Evolutionary conservation across 2,329 filamentous ascomycete genomes (phyloP), one percentile per base, ranked within the genome.

Genomic region (Diaporthe nobilis): DNA sequence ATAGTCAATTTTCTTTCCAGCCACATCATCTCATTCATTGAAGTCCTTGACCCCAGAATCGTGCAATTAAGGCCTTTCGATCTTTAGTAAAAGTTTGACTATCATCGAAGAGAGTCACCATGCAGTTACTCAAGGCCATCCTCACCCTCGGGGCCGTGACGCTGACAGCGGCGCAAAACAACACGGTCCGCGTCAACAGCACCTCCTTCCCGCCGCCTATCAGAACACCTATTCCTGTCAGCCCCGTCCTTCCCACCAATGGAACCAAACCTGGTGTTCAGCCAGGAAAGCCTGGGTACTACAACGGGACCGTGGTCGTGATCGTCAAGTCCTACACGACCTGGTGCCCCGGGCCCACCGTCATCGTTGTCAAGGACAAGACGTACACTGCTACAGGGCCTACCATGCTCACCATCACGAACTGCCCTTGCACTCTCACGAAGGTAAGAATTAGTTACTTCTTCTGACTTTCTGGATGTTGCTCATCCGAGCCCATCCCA

Each of bases 371-470:
- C 42, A 58, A 72, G 1, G 13, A 12, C 34, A 25, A 63, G 15
- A 20, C 15, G 6, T 72, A 72, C 9, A 72, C 71, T 4, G 71
- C 71, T 37, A 72, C 34, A 1, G 57, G 31, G 57, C 57, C 71
- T 28, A 72, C 71, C 6, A 42, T 42, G 71, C 31, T 72, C 15
- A 72, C 71, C 17, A 37, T 72, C 28, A 72, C 71, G 13, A 63
- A 72, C 37, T 72, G 71, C 22, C 71, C 71, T n/a, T 72, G 71
- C 47, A 72, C 71, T 10, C n/a, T 63, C 31, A 72, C 71, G 5
- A 72, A 31, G 44, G 71, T 72, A 53, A 34, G 47, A 5, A 28
- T 22, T 5, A 31, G 6, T 13, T 15, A 3, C 6, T 28, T 20
- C 5, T 10, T 9, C 1, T 3, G 7, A 1, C 4, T 0, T 57